Conservation (phyloP, 139 green algal genomes). For the Tetraselmis chui region DNA sequence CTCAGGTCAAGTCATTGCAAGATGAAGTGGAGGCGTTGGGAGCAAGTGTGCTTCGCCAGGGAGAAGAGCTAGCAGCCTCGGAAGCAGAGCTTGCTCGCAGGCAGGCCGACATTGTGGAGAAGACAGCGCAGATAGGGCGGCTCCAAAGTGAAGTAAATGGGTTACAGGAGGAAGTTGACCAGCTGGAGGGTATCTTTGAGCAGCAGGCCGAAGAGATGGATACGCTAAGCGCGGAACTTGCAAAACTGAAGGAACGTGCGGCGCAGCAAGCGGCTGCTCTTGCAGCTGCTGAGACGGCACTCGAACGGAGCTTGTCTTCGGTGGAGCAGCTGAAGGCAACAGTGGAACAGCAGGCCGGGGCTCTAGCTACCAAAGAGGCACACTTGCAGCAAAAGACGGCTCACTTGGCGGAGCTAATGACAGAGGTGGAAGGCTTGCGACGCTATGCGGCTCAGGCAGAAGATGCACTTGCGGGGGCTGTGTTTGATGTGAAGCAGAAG, state of each 20-base stretch:
- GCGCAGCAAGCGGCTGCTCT: not conserved
- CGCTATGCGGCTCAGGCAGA: not conserved
- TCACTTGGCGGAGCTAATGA: not conserved
- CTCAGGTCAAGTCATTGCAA: too few species aligned
- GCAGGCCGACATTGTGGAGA: not conserved
- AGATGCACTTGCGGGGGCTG: not conserved
- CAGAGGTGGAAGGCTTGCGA: not conserved
- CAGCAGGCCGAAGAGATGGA: not conserved
- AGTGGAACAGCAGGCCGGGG: not conserved
- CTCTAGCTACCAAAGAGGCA: not conserved
- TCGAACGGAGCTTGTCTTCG: not conserved
- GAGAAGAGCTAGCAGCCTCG: not conserved
- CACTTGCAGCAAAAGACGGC: not conserved
- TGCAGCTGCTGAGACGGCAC: not conserved
- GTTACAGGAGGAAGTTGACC: not conserved
- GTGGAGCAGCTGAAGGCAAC: not conserved
- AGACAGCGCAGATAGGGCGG: not conserved
- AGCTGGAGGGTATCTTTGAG: not conserved
- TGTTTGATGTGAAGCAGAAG: not conserved
- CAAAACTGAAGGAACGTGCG: not conserved
- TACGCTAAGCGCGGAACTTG: not conserved
- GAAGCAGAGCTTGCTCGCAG: not conserved
- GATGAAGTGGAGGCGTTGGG: too few species aligned
- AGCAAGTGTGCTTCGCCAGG: too few species aligned
- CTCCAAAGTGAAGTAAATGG: not conserved